Evolutionary conservation across 257 asterid genomes (phyloP).

Genomic region (Jasminum sambac): DNA sequence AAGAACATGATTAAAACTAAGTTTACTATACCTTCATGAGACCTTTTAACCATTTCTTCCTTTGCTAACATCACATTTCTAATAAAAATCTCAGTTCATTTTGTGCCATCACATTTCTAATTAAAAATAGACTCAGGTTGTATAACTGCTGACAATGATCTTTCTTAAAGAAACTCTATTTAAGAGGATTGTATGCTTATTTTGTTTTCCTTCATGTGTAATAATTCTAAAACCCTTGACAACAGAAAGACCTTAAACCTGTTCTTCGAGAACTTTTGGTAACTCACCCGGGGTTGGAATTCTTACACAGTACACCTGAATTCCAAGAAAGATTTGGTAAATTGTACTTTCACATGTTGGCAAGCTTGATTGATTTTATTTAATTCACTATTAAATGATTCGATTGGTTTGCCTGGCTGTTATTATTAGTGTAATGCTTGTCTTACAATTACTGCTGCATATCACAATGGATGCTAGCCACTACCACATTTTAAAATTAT

Average conservation of each 20-base stretch:
- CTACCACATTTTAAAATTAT: slow-evolving; percentile 13
- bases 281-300: slow-evolving; percentile 98
- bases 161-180: slow-evolving; percentile 6
- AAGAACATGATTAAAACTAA: slow-evolving; percentile 24
- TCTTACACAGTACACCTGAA: slow-evolving; percentile 98
- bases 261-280: slow-evolving; percentile 93
- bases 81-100: slow-evolving; percentile 51
- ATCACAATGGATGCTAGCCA: not conserved
- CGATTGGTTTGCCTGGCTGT: not conserved
- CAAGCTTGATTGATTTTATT: not conserved
- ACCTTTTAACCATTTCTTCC: slow-evolving; percentile 54
- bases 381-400: slow-evolving; percentile 9
- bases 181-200: slow-evolving; percentile 17
- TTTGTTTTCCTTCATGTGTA: slow-evolving; percentile 19
- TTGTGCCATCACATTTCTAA: no score
- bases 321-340: slow-evolving; percentile 99
- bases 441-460: not conserved
- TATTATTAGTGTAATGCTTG: not conserved
- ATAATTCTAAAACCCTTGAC: slow-evolving; percentile 20
- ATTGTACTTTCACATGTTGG: slow-evolving; percentile 19
- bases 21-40: slow-evolving; percentile 53
- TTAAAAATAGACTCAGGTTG: slow-evolving; percentile 84
- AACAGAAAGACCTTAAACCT: slow-evolving; percentile 90
- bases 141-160: not conserved
- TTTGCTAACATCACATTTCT: slow-evolving; percentile 51